Conservation (phyloP, 345 rosid genomes). For the Fremontodendron californicum region DNA sequence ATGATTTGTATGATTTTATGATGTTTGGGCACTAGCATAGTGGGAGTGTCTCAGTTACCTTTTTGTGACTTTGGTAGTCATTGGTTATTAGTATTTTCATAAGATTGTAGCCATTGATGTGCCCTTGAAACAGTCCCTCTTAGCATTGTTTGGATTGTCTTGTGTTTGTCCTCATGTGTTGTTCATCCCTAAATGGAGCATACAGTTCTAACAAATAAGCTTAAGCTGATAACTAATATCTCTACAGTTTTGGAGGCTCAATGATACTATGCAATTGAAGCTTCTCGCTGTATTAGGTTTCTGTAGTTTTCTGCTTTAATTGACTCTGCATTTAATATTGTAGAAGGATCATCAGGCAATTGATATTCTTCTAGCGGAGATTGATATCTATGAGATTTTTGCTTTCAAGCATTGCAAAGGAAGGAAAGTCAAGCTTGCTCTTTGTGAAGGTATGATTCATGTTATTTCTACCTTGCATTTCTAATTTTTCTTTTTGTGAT, state of each 20-base stretch:
- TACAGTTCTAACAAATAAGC: neutral
- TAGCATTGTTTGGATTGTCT: neutral
- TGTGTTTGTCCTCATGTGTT: neutral
- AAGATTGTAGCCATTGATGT: neutral
- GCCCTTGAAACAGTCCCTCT: neutral
- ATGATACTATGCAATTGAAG: neutral
- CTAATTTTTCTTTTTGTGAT: neutral
- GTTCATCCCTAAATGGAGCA: neutral
- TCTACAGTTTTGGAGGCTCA: neutral
- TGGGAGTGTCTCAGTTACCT: neutral
- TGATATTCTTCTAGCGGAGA: constrained; percentile 94
- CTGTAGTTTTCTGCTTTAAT: neutral
- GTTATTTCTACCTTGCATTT: constrained; percentile 7
- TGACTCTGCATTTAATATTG: constrained; percentile 16
- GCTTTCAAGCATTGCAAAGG: constrained; percentile 99
- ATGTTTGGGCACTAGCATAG: neutral
- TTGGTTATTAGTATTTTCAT: neutral
- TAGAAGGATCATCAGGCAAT: constrained; percentile 99
- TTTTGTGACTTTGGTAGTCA: neutral
- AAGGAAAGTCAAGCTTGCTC: constrained; percentile 89
- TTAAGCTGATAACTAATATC: neutral
- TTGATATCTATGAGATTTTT: constrained; percentile 96
- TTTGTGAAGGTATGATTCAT: constrained; percentile 73
- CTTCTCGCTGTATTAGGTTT: neutral
- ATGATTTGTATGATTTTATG: neutral